Evolutionary conservation across 257 asterid genomes (phyloP), one percentile per base, ranked within the genome.

Genomic region (Oldenlandia corymbosa): DNA sequence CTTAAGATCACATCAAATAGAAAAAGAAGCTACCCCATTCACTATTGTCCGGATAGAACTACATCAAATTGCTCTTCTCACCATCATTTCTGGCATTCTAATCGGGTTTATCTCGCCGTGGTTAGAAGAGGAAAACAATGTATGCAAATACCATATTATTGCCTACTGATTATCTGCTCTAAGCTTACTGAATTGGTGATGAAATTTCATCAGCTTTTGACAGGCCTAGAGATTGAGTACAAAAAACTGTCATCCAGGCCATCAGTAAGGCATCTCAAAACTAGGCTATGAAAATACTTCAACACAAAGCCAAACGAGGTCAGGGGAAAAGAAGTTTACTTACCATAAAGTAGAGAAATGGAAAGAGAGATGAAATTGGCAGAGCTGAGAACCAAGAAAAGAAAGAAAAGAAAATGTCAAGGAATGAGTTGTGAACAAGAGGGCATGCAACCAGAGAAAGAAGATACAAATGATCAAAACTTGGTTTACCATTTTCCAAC

Each of bases 341-440:
- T 43, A 69, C 74, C 74, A 69, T 69, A 26, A 62, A 69, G 58
- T 69, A 69, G 50, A 69, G 63, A 55, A 62, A 69, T 8, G 74
- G 74, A 62, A 69, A 69, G 64, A 69, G 74, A 16, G 74, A 61
- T 17, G 74, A 69, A 26, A 69, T 69, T 17, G 74, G 74, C 68
- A 69, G 74, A 10, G 64, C 74, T 69, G 74, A 32, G 23, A 31
- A 57, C 21, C 26, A 56, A 57, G 18, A 55, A 23, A 46, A n/a
- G 13, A 46, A 27, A 7, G 32, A 28, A 4, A 2, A 23, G 1
- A 64, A 37, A 10, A 37, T 28, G 41, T 14, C 16, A 55, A n/a
- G 31, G 42, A 6, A 30, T 55, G 24, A 55, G 14, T 9, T 16
- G 26, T 23, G 18, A 30, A n/a, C n/a, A n/a, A 16, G 26, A 16